Evolutionary conservation across 2,329 filamentous ascomycete species (phyloP).

Genomic region (Scleromitrula shiraiana): DNA sequence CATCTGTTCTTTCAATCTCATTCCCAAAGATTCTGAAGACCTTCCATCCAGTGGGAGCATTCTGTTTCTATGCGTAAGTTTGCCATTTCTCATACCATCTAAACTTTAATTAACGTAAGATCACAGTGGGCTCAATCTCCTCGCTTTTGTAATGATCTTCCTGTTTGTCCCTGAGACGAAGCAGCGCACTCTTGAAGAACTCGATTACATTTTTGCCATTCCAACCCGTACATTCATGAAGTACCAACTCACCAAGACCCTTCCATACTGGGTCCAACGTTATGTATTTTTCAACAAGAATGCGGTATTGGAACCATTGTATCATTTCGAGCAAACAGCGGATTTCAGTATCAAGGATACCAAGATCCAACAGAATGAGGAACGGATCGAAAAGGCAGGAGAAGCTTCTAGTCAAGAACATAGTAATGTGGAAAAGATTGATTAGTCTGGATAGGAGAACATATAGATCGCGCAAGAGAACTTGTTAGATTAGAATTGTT

Average conservation of each 20-base stretch:
- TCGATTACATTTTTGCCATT: conserved; percentile 41
- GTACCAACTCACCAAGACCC: conserved; percentile 33
- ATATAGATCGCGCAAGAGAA: no score
- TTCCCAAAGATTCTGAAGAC: conserved; percentile 21
- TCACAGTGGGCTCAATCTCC: conserved; percentile 39
- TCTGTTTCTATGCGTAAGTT: conserved; percentile 40
- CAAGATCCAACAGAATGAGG: not conserved
- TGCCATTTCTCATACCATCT: not conserved
- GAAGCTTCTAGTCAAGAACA: not conserved
- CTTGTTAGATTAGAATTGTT: no score
- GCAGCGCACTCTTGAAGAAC: conserved; percentile 30
- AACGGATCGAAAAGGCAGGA: conserved; percentile 2
- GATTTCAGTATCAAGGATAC: not conserved
- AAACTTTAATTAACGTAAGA: not conserved
- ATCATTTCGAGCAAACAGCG: conserved; percentile 2
- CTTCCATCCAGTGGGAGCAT: conserved; percentile 34
- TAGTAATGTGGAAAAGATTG: not conserved
- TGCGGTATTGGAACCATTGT: conserved; percentile 1
- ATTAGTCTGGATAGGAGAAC: not conserved
- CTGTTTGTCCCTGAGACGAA: conserved; percentile 52
- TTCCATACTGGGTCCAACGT: conserved; percentile 9
- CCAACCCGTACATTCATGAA: conserved; percentile 20
- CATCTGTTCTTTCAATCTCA: conserved; percentile 53
- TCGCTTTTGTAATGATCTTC: conserved; percentile 48
- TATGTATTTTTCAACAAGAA: conserved; percentile 6